These are phyloP conservation scores for Boletus subparvulus DNA, from an alignment of 768 basidiomycete genomes.

Conservation along the genomic window DNA sequence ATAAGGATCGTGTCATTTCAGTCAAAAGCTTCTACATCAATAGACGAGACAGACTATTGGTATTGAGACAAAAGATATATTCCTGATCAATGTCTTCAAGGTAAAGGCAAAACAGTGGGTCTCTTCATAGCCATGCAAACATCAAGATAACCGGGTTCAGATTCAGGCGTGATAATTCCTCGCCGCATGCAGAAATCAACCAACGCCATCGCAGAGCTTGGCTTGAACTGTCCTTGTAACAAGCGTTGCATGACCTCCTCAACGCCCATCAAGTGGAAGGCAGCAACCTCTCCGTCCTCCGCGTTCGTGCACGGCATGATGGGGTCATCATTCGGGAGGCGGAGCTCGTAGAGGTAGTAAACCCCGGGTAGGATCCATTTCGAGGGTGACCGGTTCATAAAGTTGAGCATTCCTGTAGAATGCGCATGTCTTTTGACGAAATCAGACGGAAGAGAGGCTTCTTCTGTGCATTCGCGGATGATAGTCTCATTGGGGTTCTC, in stretches of 20 bases:
- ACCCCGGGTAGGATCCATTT: constrained; percentile 46
- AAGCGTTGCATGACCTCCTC: constrained; percentile 35
- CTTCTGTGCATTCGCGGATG: constrained; percentile 43
- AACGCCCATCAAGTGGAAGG: constrained; percentile 39
- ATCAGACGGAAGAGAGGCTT: constrained; percentile 40
- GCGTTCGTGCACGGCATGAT: constrained; percentile 36
- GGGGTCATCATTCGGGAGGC: constrained; percentile 36
- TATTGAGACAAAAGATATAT: not conserved
- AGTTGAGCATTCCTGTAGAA: constrained; percentile 40
- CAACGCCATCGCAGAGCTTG: constrained; percentile 44
- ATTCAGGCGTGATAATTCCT: constrained; percentile 29
- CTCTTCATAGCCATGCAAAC: constrained; percentile 25
- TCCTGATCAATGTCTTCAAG: constrained; percentile 2
- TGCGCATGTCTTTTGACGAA: constrained; percentile 35
- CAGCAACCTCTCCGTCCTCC: constrained; percentile 44
- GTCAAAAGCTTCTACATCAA: not conserved
- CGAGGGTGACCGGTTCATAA: constrained; percentile 42
- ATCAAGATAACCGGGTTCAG: constrained; percentile 23
- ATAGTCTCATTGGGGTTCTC: constrained; percentile 38
- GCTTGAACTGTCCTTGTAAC: constrained; percentile 39
- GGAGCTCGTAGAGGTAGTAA: constrained; percentile 46
- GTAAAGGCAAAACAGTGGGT: constrained; percentile 20
- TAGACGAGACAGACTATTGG: not conserved
- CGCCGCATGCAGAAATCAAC: constrained; percentile 43
- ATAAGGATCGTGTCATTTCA: not conserved